Base-by-base conservation (phyloP, 2,329 filamentous ascomycete genomes). In the Ophiostoma triangulosporum region DNA sequence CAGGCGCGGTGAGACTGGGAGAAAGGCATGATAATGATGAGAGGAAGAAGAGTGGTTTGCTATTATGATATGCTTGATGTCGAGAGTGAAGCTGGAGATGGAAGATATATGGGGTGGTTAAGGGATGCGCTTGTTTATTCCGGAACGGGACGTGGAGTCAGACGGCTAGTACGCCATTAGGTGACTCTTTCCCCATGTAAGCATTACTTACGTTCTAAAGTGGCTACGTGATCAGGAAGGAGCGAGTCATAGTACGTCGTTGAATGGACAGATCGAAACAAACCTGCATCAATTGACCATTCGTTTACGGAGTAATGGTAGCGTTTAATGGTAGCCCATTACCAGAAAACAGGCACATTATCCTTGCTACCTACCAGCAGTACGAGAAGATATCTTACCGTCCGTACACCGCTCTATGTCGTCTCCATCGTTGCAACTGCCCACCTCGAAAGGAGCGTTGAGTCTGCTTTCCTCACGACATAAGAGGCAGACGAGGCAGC, bases 151-250 rank as follows among this genome's bases (percentile, higher is more conserved):
- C 17, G 50, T 20, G 14, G 29, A 32, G 35, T 38, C 48, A 31
- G 26, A 26, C 15, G 32, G 29, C 46, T 22, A n/a, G n/a, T 33
- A 32, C 29, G 29, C 27, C 15, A 40, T 9, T 32, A 17, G 33
- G 53, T 48, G 53, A 54, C 53, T 54, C 40, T 22, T 54, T 54
- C 48, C 33, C 53, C 32, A 54, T 50, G 14, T 15, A 24, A 38
- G 36, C 31, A n/a, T n/a, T n/a, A n/a, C n/a, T n/a, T n/a, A n/a
- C n/a, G n/a, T n/a, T n/a, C n/a, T n/a, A n/a, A n/a, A n/a, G n/a
- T 51, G 36, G 48, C 29, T 38, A 43, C 12, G 3, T 43, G 24
- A 17, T n/a, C 33, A 15, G 33, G 20, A 40, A 24, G 38, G 38
- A 24, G 20, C 38, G 20, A 36, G 14, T 17, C 20, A 26, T n/a